Evolutionary conservation across 192 early-diverging fungal genomes (phyloP).

Genomic region (Backusella macrospora): DNA sequence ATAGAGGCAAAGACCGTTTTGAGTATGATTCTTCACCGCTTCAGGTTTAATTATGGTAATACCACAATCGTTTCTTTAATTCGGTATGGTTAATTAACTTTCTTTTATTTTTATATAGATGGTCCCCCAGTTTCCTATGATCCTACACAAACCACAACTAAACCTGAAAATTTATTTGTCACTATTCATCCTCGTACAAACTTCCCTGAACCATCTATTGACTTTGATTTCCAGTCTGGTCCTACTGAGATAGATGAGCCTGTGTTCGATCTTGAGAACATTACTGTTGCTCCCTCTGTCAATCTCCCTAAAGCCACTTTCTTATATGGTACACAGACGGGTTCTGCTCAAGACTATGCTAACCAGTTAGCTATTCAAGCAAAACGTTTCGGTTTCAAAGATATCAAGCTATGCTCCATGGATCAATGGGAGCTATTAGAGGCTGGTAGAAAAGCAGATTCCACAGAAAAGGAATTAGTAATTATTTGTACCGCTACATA

Average conservation of each 20-base stretch:
- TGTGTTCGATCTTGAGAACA: background rate
- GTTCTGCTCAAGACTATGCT: conserved; percentile 56
- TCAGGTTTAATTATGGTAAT: conserved; percentile 43
- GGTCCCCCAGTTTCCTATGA: conserved; percentile 35
- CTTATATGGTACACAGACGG: conserved; percentile 59
- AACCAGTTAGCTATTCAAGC: conserved; percentile 41
- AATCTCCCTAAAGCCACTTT: conserved; percentile 44
- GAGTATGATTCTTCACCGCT: conserved; percentile 51
- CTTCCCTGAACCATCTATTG: conserved; percentile 35
- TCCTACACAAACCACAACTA: conserved; percentile 29
- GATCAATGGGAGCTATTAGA: conserved; percentile 48
- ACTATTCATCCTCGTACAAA: conserved; percentile 34
- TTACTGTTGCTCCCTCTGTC: background rate
- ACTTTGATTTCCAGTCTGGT: background rate
- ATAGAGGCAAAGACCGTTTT: conserved; percentile 57
- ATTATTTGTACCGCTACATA: conserved; percentile 43
- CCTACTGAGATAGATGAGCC: background rate
- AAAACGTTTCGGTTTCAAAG: conserved; percentile 45
- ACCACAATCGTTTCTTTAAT: background rate
- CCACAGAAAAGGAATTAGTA: conserved; percentile 27
- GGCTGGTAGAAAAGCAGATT: conserved; percentile 19
- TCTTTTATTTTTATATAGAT: conserved; percentile 5
- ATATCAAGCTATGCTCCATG: conserved; percentile 30
- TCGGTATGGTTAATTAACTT: background rate
- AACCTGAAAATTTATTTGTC: conserved; percentile 43